Evolutionary conservation across 345 rosid species (phyloP), one percentile per base, ranked within the genome.

Genomic region (Lepidium africanum): DNA sequence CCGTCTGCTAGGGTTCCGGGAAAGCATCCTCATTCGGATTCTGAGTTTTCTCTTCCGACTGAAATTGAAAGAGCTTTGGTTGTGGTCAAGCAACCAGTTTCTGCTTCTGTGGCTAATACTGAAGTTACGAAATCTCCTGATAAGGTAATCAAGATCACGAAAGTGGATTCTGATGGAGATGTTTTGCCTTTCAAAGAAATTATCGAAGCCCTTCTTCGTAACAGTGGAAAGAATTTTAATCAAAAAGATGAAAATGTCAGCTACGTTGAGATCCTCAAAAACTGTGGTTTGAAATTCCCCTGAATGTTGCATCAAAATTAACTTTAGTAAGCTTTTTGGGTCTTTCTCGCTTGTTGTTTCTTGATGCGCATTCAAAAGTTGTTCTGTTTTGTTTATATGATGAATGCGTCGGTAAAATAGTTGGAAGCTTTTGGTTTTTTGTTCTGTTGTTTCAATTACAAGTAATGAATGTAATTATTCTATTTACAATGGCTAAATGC

Each of bases 131-230:
- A 30, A 16, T 54, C 62, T 43, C 17, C 19, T 27, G 19, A n/a
- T 32, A 2, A 0, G 7, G 48, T 43, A 19, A 67, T 19, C 33
- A 30, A 33, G 15, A 1, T 27, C 21, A 10, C 63, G n/a, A 36
- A 52, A 33, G 21, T 30, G 6, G 57, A 10, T 38, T 6, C 14
- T 33, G 51, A 5, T 62, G 63, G 4, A 3, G 41, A 1, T n/a
- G 25, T 0, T 14, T 7, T 73, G 1, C 77, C 77, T 0, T 73
- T 73, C 46, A 65, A 45, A 38, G 67, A 65, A 12, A 45, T 73
- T 3, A 33, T 58, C 5, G 40, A 73, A 73, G 61, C 72, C 1
- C 65, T 73, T 49, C 61, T 73, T 50, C 67, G 67, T 40, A 73
- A 65, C 61, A 50, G n/a, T 50, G 67, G 67, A 19, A 33, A 58